Conservation (phyloP, 2,329 filamentous ascomycete genomes). For the Passalora sequoiae region DNA sequence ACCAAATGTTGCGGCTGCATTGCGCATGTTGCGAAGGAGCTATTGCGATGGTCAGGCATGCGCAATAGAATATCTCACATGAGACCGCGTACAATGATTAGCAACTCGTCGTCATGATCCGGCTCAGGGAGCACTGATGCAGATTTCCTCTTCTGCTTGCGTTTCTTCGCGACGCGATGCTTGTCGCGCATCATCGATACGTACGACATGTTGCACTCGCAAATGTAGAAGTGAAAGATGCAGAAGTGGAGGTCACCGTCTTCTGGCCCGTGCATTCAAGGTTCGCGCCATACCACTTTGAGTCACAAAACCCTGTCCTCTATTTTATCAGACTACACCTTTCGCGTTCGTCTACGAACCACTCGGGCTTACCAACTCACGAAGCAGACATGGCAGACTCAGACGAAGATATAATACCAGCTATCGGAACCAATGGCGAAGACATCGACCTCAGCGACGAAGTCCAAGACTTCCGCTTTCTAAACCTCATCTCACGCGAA, state of each 20-base stretch:
- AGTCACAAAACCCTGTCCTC: not conserved
- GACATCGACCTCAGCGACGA: conserved; percentile 73
- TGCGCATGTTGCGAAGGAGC: conserved; percentile 35
- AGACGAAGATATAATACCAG: conserved; percentile 34
- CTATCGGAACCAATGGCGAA: conserved; percentile 53
- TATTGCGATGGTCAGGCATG: conserved; percentile 10
- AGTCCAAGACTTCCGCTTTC: conserved; percentile 79
- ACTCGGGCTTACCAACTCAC: no score
- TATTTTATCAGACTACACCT: not conserved
- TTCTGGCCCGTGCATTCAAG: not conserved
- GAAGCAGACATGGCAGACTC: conserved; percentile 35
- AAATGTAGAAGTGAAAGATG: not conserved
- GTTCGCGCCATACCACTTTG: no score
- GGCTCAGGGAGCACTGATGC: conserved; percentile 9
- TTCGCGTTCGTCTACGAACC: no score
- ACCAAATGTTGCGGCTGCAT: conserved; percentile 35
- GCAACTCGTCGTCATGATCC: conserved; percentile 26
- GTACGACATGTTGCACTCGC: conserved; percentile 3
- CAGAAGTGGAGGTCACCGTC: not conserved
- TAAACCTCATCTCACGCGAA: conserved; percentile 48
- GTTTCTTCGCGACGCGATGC: not conserved
- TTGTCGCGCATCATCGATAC: conserved; percentile 1
- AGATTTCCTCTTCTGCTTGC: not conserved
- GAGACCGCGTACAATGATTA: conserved; percentile 18
- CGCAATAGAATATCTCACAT: no score